Base-by-base conservation (phyloP, 345 rosid species). In the Barbarea vulgaris region DNA sequence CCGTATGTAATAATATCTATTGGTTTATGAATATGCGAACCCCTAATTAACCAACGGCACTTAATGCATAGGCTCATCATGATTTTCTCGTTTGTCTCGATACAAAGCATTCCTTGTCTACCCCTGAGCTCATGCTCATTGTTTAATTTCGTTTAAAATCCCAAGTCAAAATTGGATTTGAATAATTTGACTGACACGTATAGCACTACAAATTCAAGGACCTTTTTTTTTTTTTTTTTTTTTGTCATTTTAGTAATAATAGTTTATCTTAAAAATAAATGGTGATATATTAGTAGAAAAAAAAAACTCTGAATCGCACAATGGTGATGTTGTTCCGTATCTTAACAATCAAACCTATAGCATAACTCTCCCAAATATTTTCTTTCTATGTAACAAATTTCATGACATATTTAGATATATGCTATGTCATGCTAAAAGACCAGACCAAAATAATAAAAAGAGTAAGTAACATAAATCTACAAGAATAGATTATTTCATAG, bases 31-130 rank as follows among this genome's bases (percentile, higher is more conserved):
- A 76, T 64, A 44, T 70, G 65, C 53, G 67, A 71, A 70, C 65
- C 53, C 41, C 13, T 77, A 63, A 70, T 63, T 64, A 76, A 62
- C 70, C 70, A 76, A 76, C 17, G 64, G 28, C 64, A 76, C 75
- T 76, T 31, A 61, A 24, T 61, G 70, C 70, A 77, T 76, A 76
- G 80, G 22, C 58, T 76, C 64, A 76, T 76, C 70, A 76, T 76
- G 51, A 34, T 21, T 51, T 59, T 59, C 21, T 75, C 31, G 47
- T 69, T 33, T 54, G 75, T 69, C 64, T 76, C 79, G 64, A 69
- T 76, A 61, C 57, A 76, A 60, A 69, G 58, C 70, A 60, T 39
- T 68, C 47, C 47, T 75, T 68, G 63, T 68, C 79, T 51, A 67
- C 17, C 62, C 56, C 50, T 27, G 7, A 67, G 27, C 48, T 68